These are phyloP conservation scores for Albatrellus sp. DNA, from an alignment of 1,284 basidiomycete genomes.

Conservation along the genomic window DNA sequence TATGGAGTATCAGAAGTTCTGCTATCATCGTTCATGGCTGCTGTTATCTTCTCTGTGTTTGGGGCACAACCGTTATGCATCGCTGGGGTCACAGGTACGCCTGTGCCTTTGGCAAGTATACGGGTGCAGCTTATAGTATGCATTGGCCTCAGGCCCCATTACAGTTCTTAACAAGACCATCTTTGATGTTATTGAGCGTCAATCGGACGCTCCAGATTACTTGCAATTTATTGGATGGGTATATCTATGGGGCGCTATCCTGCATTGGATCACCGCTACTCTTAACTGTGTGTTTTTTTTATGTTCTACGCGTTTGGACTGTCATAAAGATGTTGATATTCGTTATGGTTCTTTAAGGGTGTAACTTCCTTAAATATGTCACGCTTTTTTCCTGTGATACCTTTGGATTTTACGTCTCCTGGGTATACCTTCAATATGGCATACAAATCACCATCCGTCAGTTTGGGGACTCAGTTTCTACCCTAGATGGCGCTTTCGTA, in stretches of 20 bases:
- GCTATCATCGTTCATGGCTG: slow-evolving; percentile 75
- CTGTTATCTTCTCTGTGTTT: slow-evolving; percentile 84
- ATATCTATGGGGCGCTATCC: slow-evolving; percentile 86
- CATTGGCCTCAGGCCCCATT: slow-evolving; percentile 36
- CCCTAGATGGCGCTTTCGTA: slow-evolving; percentile 49
- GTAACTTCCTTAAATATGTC: slow-evolving; percentile 76
- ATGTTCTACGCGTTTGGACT: slow-evolving; percentile 2
- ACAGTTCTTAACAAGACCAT: slow-evolving; percentile 90
- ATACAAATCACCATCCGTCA: slow-evolving; percentile 75
- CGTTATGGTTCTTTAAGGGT: slow-evolving; percentile 34
- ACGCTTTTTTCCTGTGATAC: slow-evolving; percentile 90
- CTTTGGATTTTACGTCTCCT: slow-evolving; percentile 85
- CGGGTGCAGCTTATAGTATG: neutral
- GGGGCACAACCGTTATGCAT: slow-evolving; percentile 89
- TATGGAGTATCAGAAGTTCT: slow-evolving; percentile 89
- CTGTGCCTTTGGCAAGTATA: neutral
- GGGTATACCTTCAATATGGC: slow-evolving; percentile 85
- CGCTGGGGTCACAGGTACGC: slow-evolving; percentile 80
- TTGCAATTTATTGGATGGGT: slow-evolving; percentile 88
- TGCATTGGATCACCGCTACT: slow-evolving; percentile 82
- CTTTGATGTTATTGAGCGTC: slow-evolving; percentile 59
- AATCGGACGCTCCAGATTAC: slow-evolving; percentile 55
- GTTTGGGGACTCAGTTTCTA: slow-evolving; percentile 31
- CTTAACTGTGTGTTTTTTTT: slow-evolving; percentile 53
- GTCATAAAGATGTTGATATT: slow-evolving; percentile 8